Evolutionary conservation across 805 yeast species (phyloP), one percentile per base, ranked within the genome.

Genomic region (Ogataea allantospora): DNA sequence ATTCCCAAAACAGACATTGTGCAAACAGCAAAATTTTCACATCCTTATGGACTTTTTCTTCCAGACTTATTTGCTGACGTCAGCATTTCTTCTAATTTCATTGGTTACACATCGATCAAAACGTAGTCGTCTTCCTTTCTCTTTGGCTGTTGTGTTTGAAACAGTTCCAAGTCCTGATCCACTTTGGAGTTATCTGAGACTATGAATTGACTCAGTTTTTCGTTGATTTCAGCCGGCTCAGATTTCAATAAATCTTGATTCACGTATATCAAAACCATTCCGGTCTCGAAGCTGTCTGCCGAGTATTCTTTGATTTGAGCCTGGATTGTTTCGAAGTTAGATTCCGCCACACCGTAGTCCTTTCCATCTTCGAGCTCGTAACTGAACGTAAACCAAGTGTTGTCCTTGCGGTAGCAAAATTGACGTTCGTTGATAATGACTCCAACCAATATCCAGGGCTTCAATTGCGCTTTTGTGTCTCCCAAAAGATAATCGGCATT

Each of bases 381-480:
- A 5, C 42, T 44, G 18, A 64, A 57, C 10, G 47, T 42, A 11
- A 42, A 33, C 74, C 74, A 69, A 6, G 30, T 35, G 3, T 46
- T 28, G 1, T 34, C 41, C 12, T 47, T 55, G 31, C 54, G 35
- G 35, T 53, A 65, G 22, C 55, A 65, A 41, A 61, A 68, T 15
- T 56, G 56, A 4, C 46, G 39, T 7, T 60, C 58, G 26, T 51
- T 56, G 8, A 67, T 28, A 2, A 68, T 53, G 3, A 65, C 59
- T 16, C 73, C 73, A 9, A 55, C 53, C 3, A 70, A 44, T 6
- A 66, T 35, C 56, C 66, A 67, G 4, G 71, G 70, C 18, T 67
- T 71, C 9, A 58, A 30, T 10, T 44, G 33, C 1, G 27, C 34
- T 9, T 51, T 54, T 11, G 40, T 28, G 3, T 47, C 46, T 3